Conservation (phyloP, 257 asterid genomes). For the Primulina tabacum region DNA sequence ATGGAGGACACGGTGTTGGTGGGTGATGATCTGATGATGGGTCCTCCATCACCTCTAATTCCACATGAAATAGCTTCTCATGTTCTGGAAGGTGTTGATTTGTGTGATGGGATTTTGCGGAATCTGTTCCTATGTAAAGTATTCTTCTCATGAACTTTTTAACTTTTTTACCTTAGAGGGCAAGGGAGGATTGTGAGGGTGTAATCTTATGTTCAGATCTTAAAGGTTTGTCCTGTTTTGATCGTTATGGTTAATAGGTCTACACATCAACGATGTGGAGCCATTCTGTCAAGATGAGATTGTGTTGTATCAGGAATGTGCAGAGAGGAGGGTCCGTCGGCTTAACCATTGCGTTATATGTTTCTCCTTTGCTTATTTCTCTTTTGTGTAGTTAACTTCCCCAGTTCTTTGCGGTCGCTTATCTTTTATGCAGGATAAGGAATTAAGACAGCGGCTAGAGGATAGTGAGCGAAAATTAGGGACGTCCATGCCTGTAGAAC, state of each 20-base stretch:
- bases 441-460: constrained; percentile 74
- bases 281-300: constrained; percentile 69
- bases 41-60: constrained; percentile 86
- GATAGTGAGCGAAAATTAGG: constrained; percentile 89
- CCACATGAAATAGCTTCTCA: constrained; percentile 97
- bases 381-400: not conserved
- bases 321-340: constrained; percentile 49
- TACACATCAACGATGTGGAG: constrained; percentile 90
- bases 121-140: constrained; percentile 75
- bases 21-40: constrained; percentile 98
- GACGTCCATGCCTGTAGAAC: constrained; percentile 75
- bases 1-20: constrained; percentile 97
- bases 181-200: not conserved
- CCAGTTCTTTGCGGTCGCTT: not conserved
- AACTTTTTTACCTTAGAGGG: not conserved
- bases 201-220: not conserved
- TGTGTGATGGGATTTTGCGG: constrained; percentile 88
- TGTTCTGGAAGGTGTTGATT: constrained; percentile 84
- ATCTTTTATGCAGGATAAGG: constrained; percentile 55
- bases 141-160: constrained; percentile 3
- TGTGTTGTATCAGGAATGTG: constrained; percentile 44
- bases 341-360: constrained; percentile 10
- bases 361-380: constrained; percentile 5
- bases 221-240: constrained; percentile 1
- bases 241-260: constrained; percentile 33